Base-by-base conservation (phyloP, 2,329 filamentous ascomycete species). In the Malbranchea cinnamomea region DNA sequence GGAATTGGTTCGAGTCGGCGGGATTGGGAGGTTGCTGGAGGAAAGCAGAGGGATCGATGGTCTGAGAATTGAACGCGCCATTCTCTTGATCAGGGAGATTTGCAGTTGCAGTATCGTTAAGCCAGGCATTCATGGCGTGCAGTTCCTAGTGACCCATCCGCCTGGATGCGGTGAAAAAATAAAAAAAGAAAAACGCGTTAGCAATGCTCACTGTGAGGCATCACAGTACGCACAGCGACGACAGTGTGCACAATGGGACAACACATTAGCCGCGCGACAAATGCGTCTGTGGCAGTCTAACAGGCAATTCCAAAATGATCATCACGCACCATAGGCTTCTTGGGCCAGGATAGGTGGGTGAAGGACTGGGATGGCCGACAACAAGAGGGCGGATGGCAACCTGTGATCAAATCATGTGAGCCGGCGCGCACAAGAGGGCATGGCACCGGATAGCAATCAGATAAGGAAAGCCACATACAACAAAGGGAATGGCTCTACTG, bases 1-100 rank as follows among this genome's bases (percentile, higher is more conserved):
- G 62, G 42, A 68, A 66, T 43, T 67, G 64, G 29, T 53, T 56
- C 31, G 62, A 57, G 44, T 69, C 65, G 46, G 63, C 57, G 28
- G 55, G 49, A 25, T 50, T 55, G 20, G 59, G 54, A 32, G 58
- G 57, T 32, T 54, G 50, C 39, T 62, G 59, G 24, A 63, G 53
- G 41, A 63, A 64, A 34, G 58, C 57, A 26, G 60, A 58, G 30
- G 58, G 56, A 44, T 64, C 61, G 46, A 57, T 56, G 33, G 55
- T 57, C 19, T 25, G 15, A 33, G 51, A 49, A 42, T 59, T 56
- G 38, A 62, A 62, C 35, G 53, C 54, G 48, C 55, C 61, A 59
- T 62, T 61, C 41, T 62, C 57, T 49, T 53, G 53, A 50, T 56
- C 60, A 42, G 56, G 57, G 41, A 60, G 52, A 24, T 32, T 37